Base-by-base conservation (phyloP, 1,284 basidiomycete genomes). In the Melampsora americana region DNA sequence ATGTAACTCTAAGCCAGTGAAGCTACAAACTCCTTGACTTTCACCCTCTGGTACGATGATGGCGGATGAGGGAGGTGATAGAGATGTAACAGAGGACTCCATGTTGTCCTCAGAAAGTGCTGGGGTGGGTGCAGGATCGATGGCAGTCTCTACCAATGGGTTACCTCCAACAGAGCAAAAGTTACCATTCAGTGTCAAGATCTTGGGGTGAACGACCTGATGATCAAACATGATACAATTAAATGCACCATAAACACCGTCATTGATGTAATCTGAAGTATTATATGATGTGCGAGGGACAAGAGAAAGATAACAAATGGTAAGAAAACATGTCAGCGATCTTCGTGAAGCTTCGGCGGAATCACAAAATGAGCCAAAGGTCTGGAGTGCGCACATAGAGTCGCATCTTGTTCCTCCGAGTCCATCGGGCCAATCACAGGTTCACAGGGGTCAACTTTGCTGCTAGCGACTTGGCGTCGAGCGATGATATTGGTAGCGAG, bases 221-320 rank as follows among this genome's bases (percentile, higher is more conserved):
- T 95, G 93, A 84, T 95, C 93, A 83, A 95, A 95, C 82, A 95
- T 86, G 84, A 93, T 92, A 84, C 92, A 94, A 87, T 99, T 98
- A 88, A 99, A 98, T 26, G 95, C 92, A 71, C 95, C 95, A 84
- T 99, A 99, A 56, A 97, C 92, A 62, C 94, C 95, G 83, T 96
- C 95, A 85, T 95, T 96, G 87, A 96, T 92, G 86, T 96, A 97
- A 86, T 95, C 72, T 75, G 39, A 42, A 42, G 39, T 1, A 12
- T 35, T 35, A 9, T n/a, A 56, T 60, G 23, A 32, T 18, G 42
- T 56, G 42, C n/a, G 39, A 73, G 53, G 2, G 46, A 14, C 6
- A 14, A 46, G 16, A 69, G 53, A 59, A 28, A 26, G 23, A 48
- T n/a, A 56, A 1, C 14, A 26, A 66, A 60, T 39, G 62, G 14